A percentile compares a stretch with the other conserved stretches of the same genome.
Evolutionary conservation across 139 green algal species (phyloP).

Genomic region (Astrephomene gubernaculifera): DNA sequence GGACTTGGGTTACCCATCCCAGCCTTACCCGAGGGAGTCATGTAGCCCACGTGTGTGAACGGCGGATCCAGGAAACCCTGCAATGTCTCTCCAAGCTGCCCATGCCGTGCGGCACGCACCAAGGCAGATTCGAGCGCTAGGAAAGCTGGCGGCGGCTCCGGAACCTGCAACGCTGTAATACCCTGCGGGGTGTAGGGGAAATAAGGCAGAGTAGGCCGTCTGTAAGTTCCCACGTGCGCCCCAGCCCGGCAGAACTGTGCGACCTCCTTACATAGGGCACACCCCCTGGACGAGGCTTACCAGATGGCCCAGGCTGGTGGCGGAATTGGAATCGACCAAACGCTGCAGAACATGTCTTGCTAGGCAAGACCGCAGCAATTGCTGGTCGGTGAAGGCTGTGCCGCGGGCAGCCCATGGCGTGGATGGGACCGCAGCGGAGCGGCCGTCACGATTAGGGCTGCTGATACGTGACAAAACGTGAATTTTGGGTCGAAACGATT

Average conservation of each 20-base stretch:
- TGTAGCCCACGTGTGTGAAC: not conserved
- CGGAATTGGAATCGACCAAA: not conserved
- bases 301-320: not conserved
- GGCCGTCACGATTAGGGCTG: no score
- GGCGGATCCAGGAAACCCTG: not conserved
- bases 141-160: not conserved
- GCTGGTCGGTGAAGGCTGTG: not conserved
- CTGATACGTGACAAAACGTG: no score
- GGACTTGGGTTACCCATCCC: no score
- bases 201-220: no score
- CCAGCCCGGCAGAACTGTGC: no score
- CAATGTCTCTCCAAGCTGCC: not conserved
- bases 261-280: no score
- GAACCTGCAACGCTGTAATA: not conserved
- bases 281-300: not conserved
- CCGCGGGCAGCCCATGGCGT: no score
- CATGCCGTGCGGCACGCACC: not conserved
- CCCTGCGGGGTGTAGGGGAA: not conserved
- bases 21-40: not conserved
- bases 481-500: no score
- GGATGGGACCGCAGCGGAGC: no score
- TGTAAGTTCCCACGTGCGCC: no score
- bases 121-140: not conserved
- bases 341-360: not conserved
- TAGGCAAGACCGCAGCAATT: conserved; percentile 2